Conservation (phyloP, 2,329 filamentous ascomycete species). For the Rutstroemia sp. region DNA sequence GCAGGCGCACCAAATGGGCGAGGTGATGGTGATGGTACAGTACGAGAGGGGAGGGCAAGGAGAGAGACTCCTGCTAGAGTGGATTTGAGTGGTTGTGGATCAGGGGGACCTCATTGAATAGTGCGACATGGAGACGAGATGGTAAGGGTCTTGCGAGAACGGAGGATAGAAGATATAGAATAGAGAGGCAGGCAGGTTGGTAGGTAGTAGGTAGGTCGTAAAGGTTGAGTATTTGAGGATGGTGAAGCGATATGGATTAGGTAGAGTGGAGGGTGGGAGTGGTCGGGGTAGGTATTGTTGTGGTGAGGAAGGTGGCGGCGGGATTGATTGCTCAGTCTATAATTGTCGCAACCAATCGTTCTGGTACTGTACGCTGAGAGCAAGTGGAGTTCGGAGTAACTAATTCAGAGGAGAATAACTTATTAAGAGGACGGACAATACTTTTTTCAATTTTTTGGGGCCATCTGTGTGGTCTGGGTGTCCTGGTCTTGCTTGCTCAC, state of each 20-base stretch:
- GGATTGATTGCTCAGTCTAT: not conserved
- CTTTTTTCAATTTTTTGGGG: no score
- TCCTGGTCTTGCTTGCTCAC: no score
- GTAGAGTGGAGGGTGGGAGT: not conserved
- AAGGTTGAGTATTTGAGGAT: not conserved
- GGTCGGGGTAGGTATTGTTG: not conserved
- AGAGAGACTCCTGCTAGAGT: not conserved
- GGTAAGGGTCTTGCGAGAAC: not conserved
- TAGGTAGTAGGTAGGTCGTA: not conserved
- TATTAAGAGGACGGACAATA: no score
- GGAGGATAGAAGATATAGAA: not conserved
- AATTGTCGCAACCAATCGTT: not conserved
- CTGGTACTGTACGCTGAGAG: no score
- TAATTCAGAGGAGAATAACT: no score
- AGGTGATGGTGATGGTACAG: constrained; percentile 27
- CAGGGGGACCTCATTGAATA: constrained; percentile 2
- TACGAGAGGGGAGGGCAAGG: not conserved
- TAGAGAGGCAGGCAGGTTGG: not conserved
- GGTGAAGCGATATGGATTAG: not conserved
- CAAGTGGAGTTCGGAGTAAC: not conserved
- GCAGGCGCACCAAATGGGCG: not conserved
- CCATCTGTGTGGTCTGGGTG: no score
- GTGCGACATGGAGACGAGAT: not conserved
- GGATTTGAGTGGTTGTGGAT: constrained; percentile 4
- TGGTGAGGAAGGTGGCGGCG: not conserved